Base-by-base conservation (phyloP, 2,329 filamentous ascomycete species). In the Ceratocystis cacaofunesta region DNA sequence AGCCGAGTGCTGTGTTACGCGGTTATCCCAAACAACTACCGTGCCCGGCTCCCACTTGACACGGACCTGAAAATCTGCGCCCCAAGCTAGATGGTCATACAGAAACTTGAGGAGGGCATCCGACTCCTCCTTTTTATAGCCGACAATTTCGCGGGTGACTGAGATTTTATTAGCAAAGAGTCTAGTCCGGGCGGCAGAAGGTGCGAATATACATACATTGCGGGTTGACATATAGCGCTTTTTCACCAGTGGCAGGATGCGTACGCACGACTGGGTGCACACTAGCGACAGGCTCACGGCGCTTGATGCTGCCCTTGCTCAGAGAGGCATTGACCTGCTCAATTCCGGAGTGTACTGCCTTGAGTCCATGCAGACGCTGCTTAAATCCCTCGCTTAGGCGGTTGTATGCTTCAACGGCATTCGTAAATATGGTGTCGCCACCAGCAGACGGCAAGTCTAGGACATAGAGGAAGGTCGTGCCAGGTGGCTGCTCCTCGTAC, bases 21-120 rank as follows among this genome's bases (percentile, higher is more conserved):
- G 80, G 76, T 92, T 94, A 73, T 94, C 90, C 89, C 89, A 95
- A 0, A 92, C 85, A 1, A 94, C 88, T 0, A 95, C 89, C 0
- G 88, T 92, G n/a, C 84, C 82, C 55, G 84, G 79, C 70, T 85
- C 84, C 90, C 90, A 95, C 73, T 86, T 88, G 62, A 95, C 80
- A 28, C 88, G 82, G 41, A 65, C 62, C 52, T 68, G 67, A 65
- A 48, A 78, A 72, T 91, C 88, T 52, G 87, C 85, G 36, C 78
- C 78, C 60, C 73, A 74, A 1, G 76, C 75, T 17, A 82, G 76
- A 68, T 82, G 79, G 67, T 78, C 75, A 69, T 78, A 90, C 5
- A 91, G 77, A 74, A 92, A 88, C 71, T 88, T 85, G 65, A 91
- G 79, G 8, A 91, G 77, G 61, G 80, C 80, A 69, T 95, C 90